Base-by-base conservation (phyloP, 148 eudicot genomes). In the Vaccinium macrocarpon region DNA sequence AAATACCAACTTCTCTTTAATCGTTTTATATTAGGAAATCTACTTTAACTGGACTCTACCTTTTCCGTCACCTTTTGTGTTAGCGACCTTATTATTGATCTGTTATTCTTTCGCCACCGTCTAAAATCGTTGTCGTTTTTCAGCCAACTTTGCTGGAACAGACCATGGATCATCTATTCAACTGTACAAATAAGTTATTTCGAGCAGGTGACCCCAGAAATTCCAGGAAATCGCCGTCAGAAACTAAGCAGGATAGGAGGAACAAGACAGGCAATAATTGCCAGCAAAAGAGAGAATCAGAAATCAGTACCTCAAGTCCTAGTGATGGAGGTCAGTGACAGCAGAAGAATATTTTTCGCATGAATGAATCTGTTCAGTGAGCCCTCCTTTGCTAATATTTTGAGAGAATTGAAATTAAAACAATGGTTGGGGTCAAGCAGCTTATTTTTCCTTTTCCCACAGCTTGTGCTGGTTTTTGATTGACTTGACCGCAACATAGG, bases 111-210 rank as follows among this genome's bases (percentile, higher is more conserved):
- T 80, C 19, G 82, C 71, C 70, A 38, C 27, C 18, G 21, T 79
- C 35, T 66, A 32, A 62, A 62, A 35, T 57, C 78, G 61, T 82
- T 57, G 6, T 42, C 68, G 13, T 74, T 75, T 89, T 87, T 82
- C 94, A 92, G 96, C 81, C 78, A 82, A 84, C 86, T 85, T 49
- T 85, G 80, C 79, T 90, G 84, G 94, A 90, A 18, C 85, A 90
- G 81, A 90, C 98, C 82, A 73, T 93, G 84, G 90, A 91, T 84
- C 93, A 95, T 87, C 86, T 97, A 59, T 91, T 93, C 73, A 50
- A 80, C 81, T 90, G 94, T 81, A 83, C 89, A 62, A 87, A 88
- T 64, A 87, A 87, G 73, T 7, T 90, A 82, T 81, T 95, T 82
- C 84, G 66, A 85, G 83, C 61, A 35, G 88, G 86, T 38, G 85